Conservation (phyloP, 2,329 filamentous ascomycete genomes). For the Dactylella cylindrospora region DNA sequence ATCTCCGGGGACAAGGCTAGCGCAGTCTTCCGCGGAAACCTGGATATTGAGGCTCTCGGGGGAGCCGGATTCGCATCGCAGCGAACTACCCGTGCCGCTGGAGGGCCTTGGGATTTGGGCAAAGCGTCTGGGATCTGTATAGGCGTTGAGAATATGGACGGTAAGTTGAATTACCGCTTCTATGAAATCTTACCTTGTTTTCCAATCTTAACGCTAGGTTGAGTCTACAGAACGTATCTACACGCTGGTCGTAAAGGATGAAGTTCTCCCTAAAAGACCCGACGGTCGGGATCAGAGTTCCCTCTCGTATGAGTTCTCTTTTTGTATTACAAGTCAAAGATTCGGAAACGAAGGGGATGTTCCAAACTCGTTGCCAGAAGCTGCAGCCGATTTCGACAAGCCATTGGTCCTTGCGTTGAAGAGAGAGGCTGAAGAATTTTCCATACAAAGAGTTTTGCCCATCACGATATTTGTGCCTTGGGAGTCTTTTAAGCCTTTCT, state of each 20-base stretch:
- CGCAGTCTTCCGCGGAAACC: constrained; percentile 65
- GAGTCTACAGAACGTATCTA: constrained; percentile 58
- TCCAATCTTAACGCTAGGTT: too few relatives aligned
- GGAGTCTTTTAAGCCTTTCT: constrained; percentile 68
- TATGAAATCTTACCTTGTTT: not conserved
- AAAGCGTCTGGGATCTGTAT: constrained; percentile 59
- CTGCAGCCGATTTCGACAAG: not conserved
- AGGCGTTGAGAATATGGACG: constrained; percentile 34
- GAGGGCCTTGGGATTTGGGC: constrained; percentile 64
- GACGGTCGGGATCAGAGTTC: constrained; percentile 72
- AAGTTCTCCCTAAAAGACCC: constrained; percentile 54
- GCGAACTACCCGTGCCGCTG: constrained; percentile 62
- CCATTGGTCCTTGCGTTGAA: not conserved
- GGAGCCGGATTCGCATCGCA: constrained; percentile 83
- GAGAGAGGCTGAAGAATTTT: not conserved
- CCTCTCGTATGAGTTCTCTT: constrained; percentile 73
- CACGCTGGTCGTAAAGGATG: constrained; percentile 74
- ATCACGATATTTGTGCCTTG: constrained; percentile 62
- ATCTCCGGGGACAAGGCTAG: constrained; percentile 50
- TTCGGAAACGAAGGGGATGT: constrained; percentile 48
- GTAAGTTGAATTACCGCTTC: constrained; percentile 36
- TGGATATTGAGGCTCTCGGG: constrained; percentile 74
- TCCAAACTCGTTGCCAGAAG: not conserved
- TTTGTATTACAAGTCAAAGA: constrained; percentile 52
- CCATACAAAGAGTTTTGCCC: not conserved